phyloP scores from a whole-genome alignment of 495 filamentous ascomycete genomes.

The Xylaria acuta region DNA sequence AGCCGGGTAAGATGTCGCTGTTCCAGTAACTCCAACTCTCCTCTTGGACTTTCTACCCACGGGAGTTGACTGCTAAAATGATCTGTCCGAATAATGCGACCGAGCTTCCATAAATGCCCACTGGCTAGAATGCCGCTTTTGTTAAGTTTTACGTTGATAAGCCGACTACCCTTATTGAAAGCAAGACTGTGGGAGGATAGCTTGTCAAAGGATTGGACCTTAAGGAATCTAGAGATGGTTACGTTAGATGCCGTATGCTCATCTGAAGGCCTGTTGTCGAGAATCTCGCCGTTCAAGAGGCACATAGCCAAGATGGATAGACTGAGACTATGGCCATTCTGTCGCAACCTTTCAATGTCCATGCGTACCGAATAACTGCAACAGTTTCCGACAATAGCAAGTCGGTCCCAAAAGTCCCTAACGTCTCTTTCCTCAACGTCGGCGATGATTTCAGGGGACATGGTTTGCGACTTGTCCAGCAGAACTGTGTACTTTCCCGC shows the following conservation, averaged over 20 bases:
- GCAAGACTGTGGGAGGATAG: neutral
- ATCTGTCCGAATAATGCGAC: neutral
- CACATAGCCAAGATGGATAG: constrained; percentile 37
- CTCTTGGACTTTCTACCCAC: neutral
- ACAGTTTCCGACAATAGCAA: constrained; percentile 41
- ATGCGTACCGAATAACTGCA: constrained; percentile 37
- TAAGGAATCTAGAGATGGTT: neutral
- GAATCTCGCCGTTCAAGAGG: constrained; percentile 39
- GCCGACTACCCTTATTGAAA: constrained; percentile 12
- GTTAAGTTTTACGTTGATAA: neutral
- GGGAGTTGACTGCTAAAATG: neutral
- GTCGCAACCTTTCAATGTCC: constrained; percentile 20
- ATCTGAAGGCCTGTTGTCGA: constrained; percentile 11
- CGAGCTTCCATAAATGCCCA: constrained; percentile 10
- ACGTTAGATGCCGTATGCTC: neutral
- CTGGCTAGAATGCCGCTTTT: neutral
- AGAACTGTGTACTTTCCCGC: constrained; percentile 34
- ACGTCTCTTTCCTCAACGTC: constrained; percentile 29
- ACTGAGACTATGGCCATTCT: constrained; percentile 29
- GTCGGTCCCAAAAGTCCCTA: constrained; percentile 34
- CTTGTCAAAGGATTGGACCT: neutral
- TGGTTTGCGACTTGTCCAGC: constrained; percentile 27
- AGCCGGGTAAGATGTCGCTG: neutral
- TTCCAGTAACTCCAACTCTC: neutral
- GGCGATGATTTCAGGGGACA: constrained; percentile 33